A percentile compares a stretch with the other conserved stretches of the same genome.
Evolutionary conservation across 176 grass and related monocot genomes (phyloP).

Genomic region (Cymbopogon citratus): DNA sequence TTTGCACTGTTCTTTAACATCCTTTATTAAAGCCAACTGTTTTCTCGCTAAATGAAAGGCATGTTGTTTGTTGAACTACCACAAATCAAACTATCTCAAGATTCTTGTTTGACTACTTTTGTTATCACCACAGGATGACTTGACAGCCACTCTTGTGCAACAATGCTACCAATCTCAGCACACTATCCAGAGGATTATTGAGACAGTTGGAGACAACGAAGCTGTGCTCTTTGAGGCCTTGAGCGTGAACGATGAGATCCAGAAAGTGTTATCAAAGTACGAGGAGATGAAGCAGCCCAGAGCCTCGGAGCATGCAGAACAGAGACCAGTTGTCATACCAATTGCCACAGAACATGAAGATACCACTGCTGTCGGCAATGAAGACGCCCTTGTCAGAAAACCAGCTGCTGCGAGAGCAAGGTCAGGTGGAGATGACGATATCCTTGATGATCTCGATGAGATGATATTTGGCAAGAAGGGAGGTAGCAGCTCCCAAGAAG

Average conservation of each 20-base stretch:
- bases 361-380: conserved; percentile 35
- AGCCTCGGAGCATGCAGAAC: conserved; percentile 34
- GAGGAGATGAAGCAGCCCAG: conserved; percentile 70
- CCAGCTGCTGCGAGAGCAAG: conserved; percentile 50
- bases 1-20: neutral
- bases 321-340: conserved; percentile 65
- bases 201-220: conserved; percentile 71
- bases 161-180: conserved; percentile 86
- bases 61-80: neutral
- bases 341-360: conserved; percentile 84
- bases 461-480: conserved; percentile 98
- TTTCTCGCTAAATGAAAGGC: conserved; percentile 2
- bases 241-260: conserved; percentile 92
- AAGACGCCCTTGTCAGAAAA: conserved; percentile 78
- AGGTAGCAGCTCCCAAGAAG: conserved; percentile 50
- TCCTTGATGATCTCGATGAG: conserved; percentile 82
- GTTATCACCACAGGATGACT: conserved; percentile 60
- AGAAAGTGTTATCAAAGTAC: conserved; percentile 74
- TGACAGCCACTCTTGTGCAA: conserved; percentile 79
- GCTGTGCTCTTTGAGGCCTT: conserved; percentile 89
- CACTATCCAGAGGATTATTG: conserved; percentile 86
- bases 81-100: neutral
- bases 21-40: neutral
- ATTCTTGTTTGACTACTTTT: conserved; percentile 24
- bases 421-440: conserved; percentile 77